Conservation (phyloP, 2,329 filamentous ascomycete species). For the Aaosphaeria pasadenensis region DNA sequence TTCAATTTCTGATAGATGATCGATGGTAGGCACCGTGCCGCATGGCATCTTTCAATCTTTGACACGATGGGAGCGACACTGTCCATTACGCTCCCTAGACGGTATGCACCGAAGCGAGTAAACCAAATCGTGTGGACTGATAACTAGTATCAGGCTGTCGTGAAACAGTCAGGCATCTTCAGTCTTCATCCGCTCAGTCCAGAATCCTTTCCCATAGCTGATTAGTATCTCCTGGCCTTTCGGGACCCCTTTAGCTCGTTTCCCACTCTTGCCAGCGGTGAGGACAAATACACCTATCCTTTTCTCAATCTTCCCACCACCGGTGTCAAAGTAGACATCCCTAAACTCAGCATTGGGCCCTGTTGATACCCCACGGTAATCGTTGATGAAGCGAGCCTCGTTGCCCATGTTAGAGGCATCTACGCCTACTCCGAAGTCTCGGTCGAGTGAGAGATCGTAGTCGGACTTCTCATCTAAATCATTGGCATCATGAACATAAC, state of each 20-base stretch:
- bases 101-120: too few species aligned
- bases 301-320: slow-evolving; percentile 41
- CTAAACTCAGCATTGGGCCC: slow-evolving; percentile 44
- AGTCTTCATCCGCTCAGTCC: slow-evolving; percentile 34
- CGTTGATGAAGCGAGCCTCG: slow-evolving; percentile 53
- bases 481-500: slow-evolving; percentile 45
- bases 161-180: background rate
- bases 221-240: slow-evolving; percentile 52
- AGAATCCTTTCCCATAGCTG: slow-evolving; percentile 54
- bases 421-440: slow-evolving; percentile 47
- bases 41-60: too few species aligned
- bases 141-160: too few species aligned
- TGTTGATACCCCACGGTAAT: slow-evolving; percentile 48
- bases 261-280: slow-evolving; percentile 47
- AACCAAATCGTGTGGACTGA: too few species aligned
- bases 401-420: slow-evolving; percentile 50
- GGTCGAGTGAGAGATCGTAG: slow-evolving; percentile 52
- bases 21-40: too few species aligned
- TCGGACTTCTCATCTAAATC: slow-evolving; percentile 43
- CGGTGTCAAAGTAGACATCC: slow-evolving; percentile 38
- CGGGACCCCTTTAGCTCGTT: slow-evolving; percentile 44
- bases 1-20: too few species aligned
- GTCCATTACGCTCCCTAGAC: too few species aligned
- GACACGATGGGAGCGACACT: too few species aligned
- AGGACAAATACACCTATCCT: slow-evolving; percentile 52